Evolutionary conservation across 2,329 filamentous ascomycete species (phyloP), one percentile per base, ranked within the genome.

Genomic region (Fusarium kyushuense): DNA sequence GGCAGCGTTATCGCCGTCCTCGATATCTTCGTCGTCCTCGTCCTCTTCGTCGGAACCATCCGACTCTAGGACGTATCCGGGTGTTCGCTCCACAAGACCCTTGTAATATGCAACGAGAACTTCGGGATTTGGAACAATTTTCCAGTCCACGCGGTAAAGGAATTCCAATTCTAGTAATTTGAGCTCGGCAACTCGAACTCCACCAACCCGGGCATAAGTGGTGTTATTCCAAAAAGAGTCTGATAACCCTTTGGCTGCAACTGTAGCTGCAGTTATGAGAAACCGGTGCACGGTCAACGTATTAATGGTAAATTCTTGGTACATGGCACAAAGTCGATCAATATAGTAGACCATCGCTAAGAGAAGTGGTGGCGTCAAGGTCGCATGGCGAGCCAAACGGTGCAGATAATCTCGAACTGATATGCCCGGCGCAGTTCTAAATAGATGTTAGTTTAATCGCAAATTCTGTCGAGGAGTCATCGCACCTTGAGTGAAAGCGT

Each of bases 311-410:
- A 99, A 99, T 46, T 95, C 92, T 5, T 93, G 92, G 77, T 97
- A 99, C 61, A 97, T 84, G 13, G 92, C 90, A 79, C 95, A 99
- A 23, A 99, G 86, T 32, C 94, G 90, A 80, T 99, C 96, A 74
- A 99, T 98, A 76, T 98, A 99, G 77, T 96, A 99, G 58, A 99
- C 96, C 93, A 99, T 98, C 72, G 94, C 96, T 35, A 99, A 87
- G n/a, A 99, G 85, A 51, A 99, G 91, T 1, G 96, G 95, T 14
- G 96, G 94, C 9, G 93, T 94, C 5, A 99, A 85, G 0, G 95
- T 97, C 27, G 96, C 96, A 77, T 99, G 96, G 61, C 94, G 93
- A 25, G 96, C 96, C 59, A 99, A 85, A 67, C 96, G 90, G 74
- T 96, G 92, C 35, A 99, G 86, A 77, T 99, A 99, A 78, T 99